These are phyloP conservation scores for Coccomyxa sp. DNA, from an alignment of 139 green algal species.

Conservation along the genomic window DNA sequence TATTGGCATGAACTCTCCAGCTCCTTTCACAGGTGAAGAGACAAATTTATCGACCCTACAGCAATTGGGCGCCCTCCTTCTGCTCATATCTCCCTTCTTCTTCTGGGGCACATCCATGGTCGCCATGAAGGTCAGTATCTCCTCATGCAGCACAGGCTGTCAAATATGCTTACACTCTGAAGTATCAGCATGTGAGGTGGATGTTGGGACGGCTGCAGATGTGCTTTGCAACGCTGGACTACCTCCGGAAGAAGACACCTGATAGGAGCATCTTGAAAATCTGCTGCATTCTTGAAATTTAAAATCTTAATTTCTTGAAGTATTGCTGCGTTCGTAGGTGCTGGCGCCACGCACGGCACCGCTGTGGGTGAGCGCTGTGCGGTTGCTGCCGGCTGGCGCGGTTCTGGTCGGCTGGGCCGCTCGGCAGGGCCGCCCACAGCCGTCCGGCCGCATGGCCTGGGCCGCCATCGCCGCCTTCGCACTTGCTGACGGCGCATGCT, in stretches of 20 bases:
- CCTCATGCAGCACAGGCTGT: not conserved
- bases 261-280: no score
- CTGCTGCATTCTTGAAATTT: no score
- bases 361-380: constrained; percentile 79
- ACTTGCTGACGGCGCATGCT: constrained; percentile 86
- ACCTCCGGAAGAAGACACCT: no score
- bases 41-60: not conserved
- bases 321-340: constrained; percentile 12
- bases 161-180: no score
- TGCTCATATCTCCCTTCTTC: constrained; percentile 93
- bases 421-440: constrained; percentile 54
- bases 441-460: constrained; percentile 69
- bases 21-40: not conserved
- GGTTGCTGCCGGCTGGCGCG: constrained; percentile 85
- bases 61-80: constrained; percentile 22
- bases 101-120: constrained; percentile 97
- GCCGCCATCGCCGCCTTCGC: constrained; percentile 78
- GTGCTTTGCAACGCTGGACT: no score
- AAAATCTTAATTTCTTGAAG: no score
- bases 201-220: no score
- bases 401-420: constrained; percentile 79
- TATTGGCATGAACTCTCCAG: no score
- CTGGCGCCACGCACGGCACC: constrained; percentile 70
- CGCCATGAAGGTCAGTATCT: constrained; percentile 74
- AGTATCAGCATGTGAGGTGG: no score